phyloP scores from a whole-genome alignment of 192 early-diverging fungal genomes.

The Kappamyces sp. region DNA sequence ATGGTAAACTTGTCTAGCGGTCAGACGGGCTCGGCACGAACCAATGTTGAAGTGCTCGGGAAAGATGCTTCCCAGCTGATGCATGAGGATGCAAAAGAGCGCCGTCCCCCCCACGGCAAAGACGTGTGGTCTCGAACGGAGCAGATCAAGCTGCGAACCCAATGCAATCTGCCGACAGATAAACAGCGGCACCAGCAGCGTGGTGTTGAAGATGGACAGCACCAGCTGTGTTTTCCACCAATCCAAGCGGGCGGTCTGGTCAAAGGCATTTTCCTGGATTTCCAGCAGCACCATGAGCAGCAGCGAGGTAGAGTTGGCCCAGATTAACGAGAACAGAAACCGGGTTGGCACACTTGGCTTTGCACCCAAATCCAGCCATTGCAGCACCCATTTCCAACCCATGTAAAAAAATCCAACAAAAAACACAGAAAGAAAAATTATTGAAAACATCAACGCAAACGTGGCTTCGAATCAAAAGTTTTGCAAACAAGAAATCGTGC shows the following conservation, averaged over 20 bases:
- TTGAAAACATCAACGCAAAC: no score
- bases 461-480: no score
- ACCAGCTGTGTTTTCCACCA: constrained; percentile 4
- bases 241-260: background rate
- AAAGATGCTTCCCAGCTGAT: no score
- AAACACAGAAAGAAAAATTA: no score
- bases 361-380: no score
- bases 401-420: no score
- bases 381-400: no score
- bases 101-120: background rate
- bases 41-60: background rate
- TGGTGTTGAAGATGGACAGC: background rate
- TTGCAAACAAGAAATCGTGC: no score
- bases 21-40: background rate
- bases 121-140: background rate
- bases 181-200: constrained; percentile 2
- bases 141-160: background rate
- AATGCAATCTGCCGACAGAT: constrained; percentile 1
- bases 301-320: constrained; percentile 4
- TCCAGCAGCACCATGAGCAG: constrained; percentile 8
- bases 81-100: background rate
- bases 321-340: background rate
- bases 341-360: background rate
- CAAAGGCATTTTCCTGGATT: background rate
- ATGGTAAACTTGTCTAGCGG: constrained; percentile 1